phyloP scores from a whole-genome alignment of 768 basidiomycete species.

The Boletus subparvulus region DNA sequence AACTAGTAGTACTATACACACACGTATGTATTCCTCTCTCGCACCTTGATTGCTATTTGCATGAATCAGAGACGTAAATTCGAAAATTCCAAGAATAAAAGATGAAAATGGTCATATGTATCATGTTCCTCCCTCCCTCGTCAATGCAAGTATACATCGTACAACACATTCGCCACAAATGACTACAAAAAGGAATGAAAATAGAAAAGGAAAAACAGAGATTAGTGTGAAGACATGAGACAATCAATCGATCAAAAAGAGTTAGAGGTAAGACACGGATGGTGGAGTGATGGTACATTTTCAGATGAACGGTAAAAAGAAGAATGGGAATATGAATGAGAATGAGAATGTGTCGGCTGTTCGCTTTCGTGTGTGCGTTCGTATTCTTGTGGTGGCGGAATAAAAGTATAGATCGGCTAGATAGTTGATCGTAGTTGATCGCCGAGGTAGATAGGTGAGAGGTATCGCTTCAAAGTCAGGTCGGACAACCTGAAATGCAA shows the following conservation, averaged over 20 bases:
- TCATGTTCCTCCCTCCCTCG: background rate
- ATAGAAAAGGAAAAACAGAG: background rate
- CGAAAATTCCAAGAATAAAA: background rate
- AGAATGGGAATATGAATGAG: background rate
- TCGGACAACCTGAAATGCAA: background rate
- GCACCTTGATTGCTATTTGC: too few species aligned
- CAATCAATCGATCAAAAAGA: background rate
- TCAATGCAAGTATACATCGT: background rate
- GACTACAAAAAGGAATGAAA: background rate
- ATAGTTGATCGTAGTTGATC: background rate
- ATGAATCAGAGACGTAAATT: too few species aligned
- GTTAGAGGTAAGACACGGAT: background rate
- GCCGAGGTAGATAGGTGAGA: background rate
- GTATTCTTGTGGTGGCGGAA: background rate
- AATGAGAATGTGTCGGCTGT: background rate
- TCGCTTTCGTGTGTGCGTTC: background rate
- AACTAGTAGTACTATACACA: background rate
- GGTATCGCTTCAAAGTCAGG: slow-evolving; percentile 5
- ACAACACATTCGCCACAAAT: background rate
- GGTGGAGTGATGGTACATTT: slow-evolving; percentile 9
- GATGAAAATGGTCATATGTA: background rate
- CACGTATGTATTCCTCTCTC: background rate
- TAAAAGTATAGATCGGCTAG: background rate
- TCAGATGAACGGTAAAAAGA: background rate
- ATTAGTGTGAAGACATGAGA: background rate